These are phyloP conservation scores for Penicillium malachiteum DNA, from an alignment of 495 filamentous ascomycete genomes.

Conservation along the genomic window DNA sequence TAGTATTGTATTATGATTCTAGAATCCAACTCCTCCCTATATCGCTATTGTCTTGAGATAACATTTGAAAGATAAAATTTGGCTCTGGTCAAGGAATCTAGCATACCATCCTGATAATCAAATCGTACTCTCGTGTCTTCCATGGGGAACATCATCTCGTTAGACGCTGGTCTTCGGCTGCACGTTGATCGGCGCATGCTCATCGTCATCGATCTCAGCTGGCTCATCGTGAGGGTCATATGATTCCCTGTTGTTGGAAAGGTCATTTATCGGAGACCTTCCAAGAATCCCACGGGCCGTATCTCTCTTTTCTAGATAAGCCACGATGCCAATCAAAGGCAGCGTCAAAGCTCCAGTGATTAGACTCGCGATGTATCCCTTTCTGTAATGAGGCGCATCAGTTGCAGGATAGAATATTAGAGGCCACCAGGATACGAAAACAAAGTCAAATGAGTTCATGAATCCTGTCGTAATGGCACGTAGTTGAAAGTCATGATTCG, in stretches of 20 bases:
- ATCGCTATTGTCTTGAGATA: no score
- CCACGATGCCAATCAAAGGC: constrained; percentile 29
- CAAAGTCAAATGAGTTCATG: constrained; percentile 42
- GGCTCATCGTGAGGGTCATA: not conserved
- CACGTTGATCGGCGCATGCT: constrained; percentile 8
- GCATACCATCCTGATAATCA: no score
- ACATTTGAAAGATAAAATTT: no score
- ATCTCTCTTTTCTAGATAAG: constrained; percentile 31
- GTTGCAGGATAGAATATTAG: constrained; percentile 36
- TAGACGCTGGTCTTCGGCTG: constrained; percentile 2
- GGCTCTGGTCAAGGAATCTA: no score
- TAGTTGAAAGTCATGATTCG: constrained; percentile 32
- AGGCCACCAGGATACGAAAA: constrained; percentile 39
- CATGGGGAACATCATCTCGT: not conserved
- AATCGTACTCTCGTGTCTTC: no score
- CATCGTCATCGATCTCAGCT: not conserved
- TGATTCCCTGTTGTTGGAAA: not conserved
- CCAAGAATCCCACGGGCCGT: constrained; percentile 27
- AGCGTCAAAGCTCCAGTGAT: constrained; percentile 32
- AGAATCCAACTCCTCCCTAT: constrained; percentile 10
- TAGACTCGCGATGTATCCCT: constrained; percentile 36
- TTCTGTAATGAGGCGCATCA: constrained; percentile 32
- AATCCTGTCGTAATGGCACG: constrained; percentile 37
- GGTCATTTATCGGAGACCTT: constrained; percentile 4
- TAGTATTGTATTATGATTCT: constrained; percentile 20